These are phyloP conservation scores for Glycine soja DNA, from an alignment of 306 rosid genomes.

Conservation along the genomic window DNA sequence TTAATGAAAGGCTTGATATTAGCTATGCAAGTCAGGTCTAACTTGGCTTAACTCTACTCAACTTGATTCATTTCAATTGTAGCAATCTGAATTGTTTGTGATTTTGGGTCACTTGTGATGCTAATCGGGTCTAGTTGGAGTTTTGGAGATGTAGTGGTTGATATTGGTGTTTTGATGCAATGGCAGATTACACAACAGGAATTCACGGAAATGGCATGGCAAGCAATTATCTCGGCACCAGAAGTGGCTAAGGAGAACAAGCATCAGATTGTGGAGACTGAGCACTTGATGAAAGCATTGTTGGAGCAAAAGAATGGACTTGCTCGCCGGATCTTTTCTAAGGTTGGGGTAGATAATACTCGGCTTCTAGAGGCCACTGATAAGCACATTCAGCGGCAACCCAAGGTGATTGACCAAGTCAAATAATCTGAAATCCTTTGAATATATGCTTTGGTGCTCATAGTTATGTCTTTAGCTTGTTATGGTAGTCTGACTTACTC, in stretches of 20 bases:
- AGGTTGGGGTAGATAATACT: conserved; percentile 84
- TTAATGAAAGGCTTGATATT: background rate
- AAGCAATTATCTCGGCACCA: conserved; percentile 82
- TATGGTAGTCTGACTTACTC: conserved; percentile 13
- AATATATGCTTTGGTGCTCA: conserved; percentile 21
- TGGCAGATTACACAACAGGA: conserved; percentile 93
- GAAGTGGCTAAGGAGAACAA: conserved; percentile 96
- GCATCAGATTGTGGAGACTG: conserved; percentile 99
- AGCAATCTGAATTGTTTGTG: conserved; percentile 5
- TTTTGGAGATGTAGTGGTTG: conserved; percentile 32
- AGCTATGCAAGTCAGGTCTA: background rate
- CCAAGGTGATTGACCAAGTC: conserved; percentile 67
- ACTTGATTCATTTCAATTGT: background rate
- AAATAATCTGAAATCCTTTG: background rate
- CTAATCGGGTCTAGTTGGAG: conserved; percentile 36
- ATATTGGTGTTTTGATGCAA: conserved; percentile 46
- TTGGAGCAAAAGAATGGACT: conserved; percentile 98
- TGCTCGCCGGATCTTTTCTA: conserved; percentile 93
- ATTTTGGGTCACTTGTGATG: conserved; percentile 30
- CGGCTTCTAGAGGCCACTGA: conserved; percentile 90
- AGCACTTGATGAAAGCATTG: conserved; percentile 92
- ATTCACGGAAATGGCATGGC: conserved; percentile 99
- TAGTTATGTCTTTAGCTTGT: conserved; percentile 18
- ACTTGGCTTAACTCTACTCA: background rate
- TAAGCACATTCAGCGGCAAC: conserved; percentile 90